phyloP scores from a whole-genome alignment of 2,329 filamentous ascomycete genomes.

The Cadophora gregata region DNA sequence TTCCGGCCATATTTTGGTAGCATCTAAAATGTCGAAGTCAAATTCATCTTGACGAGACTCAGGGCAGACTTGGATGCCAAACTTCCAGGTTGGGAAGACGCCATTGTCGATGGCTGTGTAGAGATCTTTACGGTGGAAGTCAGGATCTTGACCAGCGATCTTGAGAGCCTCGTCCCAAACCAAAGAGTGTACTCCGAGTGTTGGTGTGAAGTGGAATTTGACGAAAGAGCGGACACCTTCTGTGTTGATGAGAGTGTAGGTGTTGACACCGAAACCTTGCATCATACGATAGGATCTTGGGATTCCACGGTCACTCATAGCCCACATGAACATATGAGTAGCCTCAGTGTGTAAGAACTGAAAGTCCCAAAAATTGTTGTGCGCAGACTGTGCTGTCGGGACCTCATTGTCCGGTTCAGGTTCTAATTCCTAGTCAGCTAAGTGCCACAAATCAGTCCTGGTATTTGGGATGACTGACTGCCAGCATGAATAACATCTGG shows the following conservation, averaged over 20 bases:
- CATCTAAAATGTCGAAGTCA: constrained; percentile 84
- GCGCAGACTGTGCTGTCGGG: constrained; percentile 72
- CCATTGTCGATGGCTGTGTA: constrained; percentile 75
- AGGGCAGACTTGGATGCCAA: constrained; percentile 79
- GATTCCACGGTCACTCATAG: constrained; percentile 76
- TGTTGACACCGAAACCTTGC: constrained; percentile 87
- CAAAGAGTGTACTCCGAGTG: constrained; percentile 72
- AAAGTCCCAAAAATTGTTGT: constrained; percentile 83
- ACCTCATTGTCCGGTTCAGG: constrained; percentile 74
- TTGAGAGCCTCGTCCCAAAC: constrained; percentile 84
- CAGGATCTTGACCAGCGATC: constrained; percentile 75
- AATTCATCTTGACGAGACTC: constrained; percentile 77
- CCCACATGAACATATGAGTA: constrained; percentile 82
- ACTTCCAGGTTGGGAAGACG: constrained; percentile 77
- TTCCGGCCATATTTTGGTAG: constrained; percentile 87
- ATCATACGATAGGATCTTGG: constrained; percentile 82
- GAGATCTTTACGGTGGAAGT: constrained; percentile 82
- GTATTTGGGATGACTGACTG: constrained; percentile 36
- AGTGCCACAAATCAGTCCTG: constrained; percentile 37
- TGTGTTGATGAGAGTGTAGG: constrained; percentile 71
- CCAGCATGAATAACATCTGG: constrained; percentile 65
- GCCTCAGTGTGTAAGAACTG: constrained; percentile 70
- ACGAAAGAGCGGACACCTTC: constrained; percentile 74
- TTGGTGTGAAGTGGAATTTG: constrained; percentile 79
- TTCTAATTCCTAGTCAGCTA: constrained; percentile 58